These are phyloP conservation scores for Herpetospermum pedunculosum DNA, from an alignment of 306 rosid species.

Conservation along the genomic window DNA sequence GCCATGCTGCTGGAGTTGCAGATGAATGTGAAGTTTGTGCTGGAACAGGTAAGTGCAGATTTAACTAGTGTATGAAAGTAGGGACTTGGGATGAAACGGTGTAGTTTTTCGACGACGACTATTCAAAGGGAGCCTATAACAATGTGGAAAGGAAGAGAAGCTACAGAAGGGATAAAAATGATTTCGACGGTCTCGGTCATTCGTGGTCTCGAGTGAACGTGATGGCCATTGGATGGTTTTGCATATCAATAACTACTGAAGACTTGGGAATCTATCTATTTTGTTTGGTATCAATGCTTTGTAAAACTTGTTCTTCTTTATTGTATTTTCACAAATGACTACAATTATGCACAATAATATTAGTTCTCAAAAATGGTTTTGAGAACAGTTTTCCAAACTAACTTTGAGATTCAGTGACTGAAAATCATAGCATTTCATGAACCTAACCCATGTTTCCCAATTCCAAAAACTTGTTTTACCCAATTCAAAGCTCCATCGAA, in stretches of 20 bases:
- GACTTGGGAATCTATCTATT: not conserved
- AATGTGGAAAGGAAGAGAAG: not conserved
- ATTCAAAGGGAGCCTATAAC: not conserved
- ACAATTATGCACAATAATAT: not conserved
- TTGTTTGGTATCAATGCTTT: not conserved
- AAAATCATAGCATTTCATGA: not conserved
- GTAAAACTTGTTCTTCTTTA: not conserved
- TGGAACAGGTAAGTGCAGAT: slow-evolving; percentile 73
- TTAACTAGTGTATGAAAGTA: slow-evolving; percentile 21
- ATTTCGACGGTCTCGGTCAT: not conserved
- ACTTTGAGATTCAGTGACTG: not conserved
- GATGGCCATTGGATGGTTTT: not conserved
- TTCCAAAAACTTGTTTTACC: slow-evolving; percentile 21
- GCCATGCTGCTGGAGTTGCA: slow-evolving; percentile 65
- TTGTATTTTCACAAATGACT: not conserved
- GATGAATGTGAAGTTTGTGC: slow-evolving; percentile 71
- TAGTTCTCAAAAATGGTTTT: not conserved
- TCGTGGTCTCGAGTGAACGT: no score
- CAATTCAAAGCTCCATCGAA: slow-evolving; percentile 38
- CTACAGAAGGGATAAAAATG: not conserved
- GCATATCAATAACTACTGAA: not conserved
- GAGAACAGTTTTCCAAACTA: not conserved
- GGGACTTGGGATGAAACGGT: not conserved
- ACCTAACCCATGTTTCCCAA: not conserved
- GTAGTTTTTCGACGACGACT: not conserved